Percentiles rank a stretch among this genome's conserved stretches.
phyloP scores from a whole-genome alignment of 2,329 filamentous ascomycete genomes.

The Ascochyta rabiei region DNA sequence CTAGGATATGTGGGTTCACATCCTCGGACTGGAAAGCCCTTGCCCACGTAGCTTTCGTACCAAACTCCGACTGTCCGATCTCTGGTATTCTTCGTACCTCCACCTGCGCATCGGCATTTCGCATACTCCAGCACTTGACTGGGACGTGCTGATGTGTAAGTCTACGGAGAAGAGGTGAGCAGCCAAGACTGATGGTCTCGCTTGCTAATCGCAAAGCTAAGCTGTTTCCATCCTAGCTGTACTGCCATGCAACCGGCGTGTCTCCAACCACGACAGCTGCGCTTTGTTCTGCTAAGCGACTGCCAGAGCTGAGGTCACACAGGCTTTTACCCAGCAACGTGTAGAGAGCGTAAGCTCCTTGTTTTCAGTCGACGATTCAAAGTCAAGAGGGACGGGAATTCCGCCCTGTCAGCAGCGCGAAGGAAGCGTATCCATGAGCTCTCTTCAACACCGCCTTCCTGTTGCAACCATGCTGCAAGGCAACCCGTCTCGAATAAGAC shows the following conservation, averaged over 20 bases:
- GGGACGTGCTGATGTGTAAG: constrained; percentile 1
- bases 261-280: not conserved
- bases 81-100: not conserved
- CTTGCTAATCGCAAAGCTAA: constrained; percentile 8
- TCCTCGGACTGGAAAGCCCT: not conserved
- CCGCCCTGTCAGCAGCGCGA: constrained; percentile 3
- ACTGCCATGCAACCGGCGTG: not conserved
- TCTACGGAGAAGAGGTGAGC: not conserved
- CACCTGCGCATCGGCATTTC: not conserved
- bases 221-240: not conserved
- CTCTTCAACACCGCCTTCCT: constrained; percentile 7
- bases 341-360: not conserved
- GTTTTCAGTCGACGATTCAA: not conserved
- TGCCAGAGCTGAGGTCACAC: not conserved
- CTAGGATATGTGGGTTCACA: constrained; percentile 4
- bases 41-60: not conserved
- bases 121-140: not conserved
- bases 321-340: not conserved
- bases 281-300: not conserved
- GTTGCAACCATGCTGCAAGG: constrained; percentile 1
- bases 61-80: not conserved
- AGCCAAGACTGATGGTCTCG: constrained; percentile 6
- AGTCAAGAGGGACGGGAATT: not conserved
- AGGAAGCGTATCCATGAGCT: not conserved
- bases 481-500: constrained; percentile 4